Conservation (phyloP, 768 basidiomycete genomes). For the Phaffia australis region DNA sequence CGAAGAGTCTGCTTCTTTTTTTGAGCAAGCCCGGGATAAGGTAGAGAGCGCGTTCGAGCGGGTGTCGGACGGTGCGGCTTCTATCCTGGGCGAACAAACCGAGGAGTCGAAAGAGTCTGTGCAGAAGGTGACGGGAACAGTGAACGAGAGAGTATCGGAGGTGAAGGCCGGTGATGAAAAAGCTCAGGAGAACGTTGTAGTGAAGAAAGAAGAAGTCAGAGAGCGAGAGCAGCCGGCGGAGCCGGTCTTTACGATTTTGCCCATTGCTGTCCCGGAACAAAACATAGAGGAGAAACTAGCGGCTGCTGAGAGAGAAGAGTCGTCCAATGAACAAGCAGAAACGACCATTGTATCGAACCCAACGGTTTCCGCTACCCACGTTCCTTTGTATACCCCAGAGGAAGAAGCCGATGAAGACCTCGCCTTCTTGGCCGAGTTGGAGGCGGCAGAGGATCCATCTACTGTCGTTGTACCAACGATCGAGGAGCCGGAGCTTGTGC, state of each 20-base stretch:
- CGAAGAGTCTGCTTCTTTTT: no score
- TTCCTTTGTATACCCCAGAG: background rate
- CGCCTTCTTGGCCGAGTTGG: slow-evolving; percentile 22
- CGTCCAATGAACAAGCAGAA: background rate
- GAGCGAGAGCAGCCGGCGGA: slow-evolving; percentile 1
- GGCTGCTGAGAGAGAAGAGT: background rate
- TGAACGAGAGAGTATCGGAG: background rate
- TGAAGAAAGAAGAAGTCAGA: background rate
- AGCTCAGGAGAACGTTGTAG: background rate
- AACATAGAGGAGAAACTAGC: background rate
- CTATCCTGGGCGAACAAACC: background rate
- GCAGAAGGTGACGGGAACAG: background rate
- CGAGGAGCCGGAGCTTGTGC: slow-evolving; percentile 10
- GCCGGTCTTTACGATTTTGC: background rate
- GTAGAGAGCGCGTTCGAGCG: background rate
- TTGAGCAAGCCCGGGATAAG: background rate
- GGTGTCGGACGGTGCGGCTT: background rate
- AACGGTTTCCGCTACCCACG: slow-evolving; percentile 25
- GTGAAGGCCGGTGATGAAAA: background rate
- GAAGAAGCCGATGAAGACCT: slow-evolving; percentile 29
- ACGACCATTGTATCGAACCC: background rate
- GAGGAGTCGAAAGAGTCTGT: background rate
- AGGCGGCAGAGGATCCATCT: slow-evolving; percentile 26
- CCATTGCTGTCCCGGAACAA: background rate
- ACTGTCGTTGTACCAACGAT: slow-evolving; percentile 26